phyloP scores from a whole-genome alignment of 176 grass and related monocot genomes.

The Juncus effusus region DNA sequence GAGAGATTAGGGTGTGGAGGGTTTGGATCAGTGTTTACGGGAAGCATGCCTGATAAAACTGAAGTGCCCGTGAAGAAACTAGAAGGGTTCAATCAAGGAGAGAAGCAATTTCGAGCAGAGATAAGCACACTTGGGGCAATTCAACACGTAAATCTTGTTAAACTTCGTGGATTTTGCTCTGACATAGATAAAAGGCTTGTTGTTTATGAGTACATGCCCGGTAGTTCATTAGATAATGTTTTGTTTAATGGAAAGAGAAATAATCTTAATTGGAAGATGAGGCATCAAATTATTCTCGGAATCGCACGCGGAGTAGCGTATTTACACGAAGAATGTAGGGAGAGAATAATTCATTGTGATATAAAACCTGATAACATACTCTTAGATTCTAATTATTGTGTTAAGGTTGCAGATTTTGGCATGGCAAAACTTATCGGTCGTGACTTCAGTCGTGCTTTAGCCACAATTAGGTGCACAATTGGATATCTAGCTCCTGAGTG shows the following conservation, averaged over 20 bases:
- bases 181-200: slow-evolving; percentile 25
- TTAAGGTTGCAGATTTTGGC: slow-evolving; percentile 42
- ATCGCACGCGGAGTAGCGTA: slow-evolving; percentile 32
- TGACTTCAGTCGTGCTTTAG: slow-evolving; percentile 36
- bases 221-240: slow-evolving; percentile 30
- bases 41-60: slow-evolving; percentile 19
- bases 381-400: slow-evolving; percentile 6
- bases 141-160: slow-evolving; percentile 24
- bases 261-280: slow-evolving; percentile 27
- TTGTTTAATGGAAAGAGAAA: slow-evolving; percentile 9
- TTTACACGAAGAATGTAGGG: slow-evolving; percentile 36
- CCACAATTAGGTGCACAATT: slow-evolving; percentile 15
- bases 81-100: slow-evolving; percentile 30
- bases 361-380: slow-evolving; percentile 49
- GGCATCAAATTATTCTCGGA: slow-evolving; percentile 28
- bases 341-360: slow-evolving; percentile 40
- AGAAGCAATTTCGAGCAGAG: slow-evolving; percentile 41
- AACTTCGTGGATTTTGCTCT: slow-evolving; percentile 24
- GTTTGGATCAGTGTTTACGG: slow-evolving; percentile 50
- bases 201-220: slow-evolving; percentile 36
- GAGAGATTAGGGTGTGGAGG: slow-evolving; percentile 41
- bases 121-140: slow-evolving; percentile 33
- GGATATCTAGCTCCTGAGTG: no score
- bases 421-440: slow-evolving; percentile 38
- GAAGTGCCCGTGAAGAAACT: slow-evolving; percentile 42